Percentiles rank a stretch among this genome's conserved stretches.
phyloP scores from a whole-genome alignment of 768 basidiomycete genomes.

The Xerocomellus intermedius region DNA sequence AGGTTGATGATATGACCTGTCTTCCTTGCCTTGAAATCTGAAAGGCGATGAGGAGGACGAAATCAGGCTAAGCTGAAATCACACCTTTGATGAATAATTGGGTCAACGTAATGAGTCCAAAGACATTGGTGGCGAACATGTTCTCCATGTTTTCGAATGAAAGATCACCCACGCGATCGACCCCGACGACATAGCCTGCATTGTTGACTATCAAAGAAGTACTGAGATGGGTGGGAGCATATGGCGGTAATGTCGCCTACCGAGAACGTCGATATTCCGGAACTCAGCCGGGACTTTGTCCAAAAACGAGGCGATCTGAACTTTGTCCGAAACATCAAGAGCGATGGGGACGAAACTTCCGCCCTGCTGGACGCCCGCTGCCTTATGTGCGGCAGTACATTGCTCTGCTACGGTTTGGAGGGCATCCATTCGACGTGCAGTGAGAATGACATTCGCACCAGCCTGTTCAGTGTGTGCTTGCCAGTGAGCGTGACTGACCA shows the following conservation, averaged over 20 bases:
- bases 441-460: conserved; percentile 83
- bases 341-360: conserved; percentile 72
- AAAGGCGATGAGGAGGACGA: conserved; percentile 9
- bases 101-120: conserved; percentile 81
- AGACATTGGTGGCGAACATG: conserved; percentile 81
- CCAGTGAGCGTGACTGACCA: not conserved
- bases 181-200: conserved; percentile 88
- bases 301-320: conserved; percentile 66
- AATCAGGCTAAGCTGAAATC: not conserved
- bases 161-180: conserved; percentile 84
- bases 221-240: not conserved
- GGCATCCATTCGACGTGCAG: conserved; percentile 74
- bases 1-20: conserved; percentile 92
- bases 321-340: conserved; percentile 78
- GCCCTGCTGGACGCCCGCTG: conserved; percentile 68
- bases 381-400: conserved; percentile 68
- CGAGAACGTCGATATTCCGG: conserved; percentile 77
- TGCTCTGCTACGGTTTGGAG: conserved; percentile 68
- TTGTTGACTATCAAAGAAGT: conserved; percentile 51
- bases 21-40: conserved; percentile 77
- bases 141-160: conserved; percentile 73
- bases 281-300: conserved; percentile 70
- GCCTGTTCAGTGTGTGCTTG: conserved; percentile 44
- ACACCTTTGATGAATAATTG: conserved; percentile 66
- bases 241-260: conserved; percentile 39